A percentile compares a stretch with the other conserved stretches of the same genome.
Evolutionary conservation across 305 asterid species (phyloP).

Genomic region (Fraxinus latifolia): DNA sequence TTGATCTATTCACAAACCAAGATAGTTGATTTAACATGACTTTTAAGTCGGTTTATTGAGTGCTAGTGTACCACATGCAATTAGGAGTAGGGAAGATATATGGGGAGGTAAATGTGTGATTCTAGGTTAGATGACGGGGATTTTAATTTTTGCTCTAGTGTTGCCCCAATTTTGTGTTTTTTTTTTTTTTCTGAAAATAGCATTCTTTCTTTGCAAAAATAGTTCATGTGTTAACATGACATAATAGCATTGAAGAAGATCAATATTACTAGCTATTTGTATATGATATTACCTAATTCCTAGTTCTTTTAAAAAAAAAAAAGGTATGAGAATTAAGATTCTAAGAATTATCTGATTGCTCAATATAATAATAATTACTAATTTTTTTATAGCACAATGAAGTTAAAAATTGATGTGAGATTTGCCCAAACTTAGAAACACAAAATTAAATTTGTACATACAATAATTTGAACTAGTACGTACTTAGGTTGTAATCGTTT

Average conservation of each 20-base stretch:
- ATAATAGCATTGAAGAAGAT: neutral
- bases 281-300: neutral
- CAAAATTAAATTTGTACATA: neutral
- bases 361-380: neutral
- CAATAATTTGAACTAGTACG: neutral
- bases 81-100: conserved; percentile 13
- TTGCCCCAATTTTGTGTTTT: neutral
- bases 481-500: too few species aligned
- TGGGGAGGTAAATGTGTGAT: neutral
- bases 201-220: neutral
- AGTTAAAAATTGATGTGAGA: neutral
- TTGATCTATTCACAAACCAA: conserved; percentile 39
- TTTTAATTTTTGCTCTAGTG: conserved; percentile 8
- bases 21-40: neutral
- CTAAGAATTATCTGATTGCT: neutral
- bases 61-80: neutral
- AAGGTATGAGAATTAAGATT: neutral
- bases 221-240: neutral
- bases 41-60: neutral
- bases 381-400: neutral
- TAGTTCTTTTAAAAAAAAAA: neutral
- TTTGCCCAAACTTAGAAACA: neutral
- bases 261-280: neutral
- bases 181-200: neutral
- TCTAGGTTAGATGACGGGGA: neutral